These are phyloP conservation scores for Mycena pura DNA, from an alignment of 768 basidiomycete species.

Conservation along the genomic window DNA sequence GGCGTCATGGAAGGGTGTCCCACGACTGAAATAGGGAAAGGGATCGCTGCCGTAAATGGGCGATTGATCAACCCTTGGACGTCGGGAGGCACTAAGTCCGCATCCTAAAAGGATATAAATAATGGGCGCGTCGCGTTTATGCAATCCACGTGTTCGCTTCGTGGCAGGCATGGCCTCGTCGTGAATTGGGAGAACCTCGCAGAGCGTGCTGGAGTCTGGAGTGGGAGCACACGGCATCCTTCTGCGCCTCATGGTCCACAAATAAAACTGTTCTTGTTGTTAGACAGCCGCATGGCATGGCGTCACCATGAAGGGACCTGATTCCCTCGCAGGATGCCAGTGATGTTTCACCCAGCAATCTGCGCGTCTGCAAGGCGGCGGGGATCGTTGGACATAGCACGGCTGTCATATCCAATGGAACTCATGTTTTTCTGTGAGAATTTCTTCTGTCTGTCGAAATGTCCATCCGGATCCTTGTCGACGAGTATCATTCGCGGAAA, in stretches of 20 bases:
- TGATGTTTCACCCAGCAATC: no score
- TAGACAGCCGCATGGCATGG: no score
- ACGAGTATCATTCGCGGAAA: no score
- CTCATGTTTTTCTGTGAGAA: no score
- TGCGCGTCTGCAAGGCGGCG: no score
- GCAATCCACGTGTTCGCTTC: conserved; percentile 22
- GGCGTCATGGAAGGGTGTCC: no score
- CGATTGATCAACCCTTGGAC: conserved; percentile 22
- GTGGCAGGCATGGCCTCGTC: no score
- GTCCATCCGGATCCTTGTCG: no score
- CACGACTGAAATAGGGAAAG: conserved; percentile 12
- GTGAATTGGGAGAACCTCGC: no score
- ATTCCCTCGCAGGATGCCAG: not conserved
- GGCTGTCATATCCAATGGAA: no score
- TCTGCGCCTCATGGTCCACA: conserved; percentile 3
- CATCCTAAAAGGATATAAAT: conserved; percentile 18
- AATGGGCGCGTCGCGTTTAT: not conserved
- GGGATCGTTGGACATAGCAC: no score
- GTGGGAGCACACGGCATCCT: conserved; percentile 9
- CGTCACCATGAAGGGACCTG: not conserved
- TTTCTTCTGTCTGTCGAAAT: no score
- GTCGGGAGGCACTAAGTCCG: conserved; percentile 20
- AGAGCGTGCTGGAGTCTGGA: not conserved
- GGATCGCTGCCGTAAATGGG: conserved; percentile 21
- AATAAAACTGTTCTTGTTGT: not conserved